Base-by-base conservation (phyloP, 306 rosid species). In the Psophocarpus tetragonolobus region DNA sequence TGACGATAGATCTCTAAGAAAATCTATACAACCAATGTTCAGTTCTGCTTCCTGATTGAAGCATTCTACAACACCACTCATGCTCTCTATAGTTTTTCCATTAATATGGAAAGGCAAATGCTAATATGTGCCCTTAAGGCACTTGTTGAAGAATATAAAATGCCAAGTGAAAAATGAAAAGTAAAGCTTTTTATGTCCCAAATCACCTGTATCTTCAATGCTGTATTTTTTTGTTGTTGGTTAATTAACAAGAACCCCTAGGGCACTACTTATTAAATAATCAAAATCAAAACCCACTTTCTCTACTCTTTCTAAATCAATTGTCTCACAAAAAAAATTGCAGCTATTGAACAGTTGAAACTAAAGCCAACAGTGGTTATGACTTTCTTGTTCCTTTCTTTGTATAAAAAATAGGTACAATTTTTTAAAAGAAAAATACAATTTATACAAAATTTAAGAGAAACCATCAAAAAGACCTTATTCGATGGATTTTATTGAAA, bases 21-120 rank as follows among this genome's bases (percentile, higher is more conserved):
- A 73, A 72, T 65, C 27, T 74, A 56, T 7, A 72, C 33, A 50
- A 66, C 17, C 36, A 69, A 77, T 27, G 76, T 77, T 33, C 47
- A 29, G 30, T 30, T 48, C 15, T 15, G 26, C 68, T 56, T 71
- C 60, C 42, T 44, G 35, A 45, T 24, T 77, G 15, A 45, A 60
- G 38, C 26, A 42, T 18, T 74, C 45, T 60, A 21, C 50, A 62
- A 75, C 33, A 18, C 48, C 17, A 33, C 26, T 10, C 71, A 13
- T 30, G 39, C 24, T 51, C 62, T 21, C 35, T 44, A n/a, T 17
- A 29, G 72, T 67, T 51, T 51, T 26, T 67, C 41, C 68, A 68
- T 38, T 50, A 71, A 48, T 73, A 65, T 80, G 71, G 3, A 56
- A 20, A 39, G 18, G 33, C 18, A 41, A 41, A 14, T 56, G 47